These are phyloP conservation scores for Pythium biforme DNA, from an alignment of 352 stramenopile genomes.

Conservation along the genomic window DNA sequence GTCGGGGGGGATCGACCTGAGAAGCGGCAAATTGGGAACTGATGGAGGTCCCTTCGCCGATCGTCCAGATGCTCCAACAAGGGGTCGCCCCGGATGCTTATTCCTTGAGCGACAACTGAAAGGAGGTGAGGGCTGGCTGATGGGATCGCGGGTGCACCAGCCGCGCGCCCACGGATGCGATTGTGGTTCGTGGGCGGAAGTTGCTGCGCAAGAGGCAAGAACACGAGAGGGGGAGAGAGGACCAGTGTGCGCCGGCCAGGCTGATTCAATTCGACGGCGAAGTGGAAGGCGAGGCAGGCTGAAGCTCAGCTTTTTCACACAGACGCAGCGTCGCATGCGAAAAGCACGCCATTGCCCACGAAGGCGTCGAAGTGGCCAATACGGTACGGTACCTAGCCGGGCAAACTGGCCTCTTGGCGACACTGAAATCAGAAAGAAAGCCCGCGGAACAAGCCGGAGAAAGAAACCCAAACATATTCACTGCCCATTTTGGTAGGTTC, in stretches of 20 bases:
- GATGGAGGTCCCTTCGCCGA: background rate
- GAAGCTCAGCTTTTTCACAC: background rate
- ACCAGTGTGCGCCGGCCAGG: background rate
- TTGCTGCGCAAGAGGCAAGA: conserved; percentile 10
- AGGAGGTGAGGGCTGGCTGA: background rate
- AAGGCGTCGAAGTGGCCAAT: conserved; percentile 13
- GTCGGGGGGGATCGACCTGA: background rate
- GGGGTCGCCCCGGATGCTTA: conserved; percentile 1
- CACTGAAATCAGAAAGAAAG: conserved; percentile 23
- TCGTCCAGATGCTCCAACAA: background rate
- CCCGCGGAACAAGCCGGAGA: conserved; percentile 10
- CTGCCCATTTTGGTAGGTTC: background rate
- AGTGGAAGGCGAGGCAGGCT: background rate
- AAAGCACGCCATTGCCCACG: conserved; percentile 5
- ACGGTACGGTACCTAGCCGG: conserved; percentile 1
- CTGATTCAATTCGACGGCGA: background rate
- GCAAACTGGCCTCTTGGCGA: conserved; percentile 15
- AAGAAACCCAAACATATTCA: conserved; percentile 1
- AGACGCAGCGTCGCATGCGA: conserved; percentile 11
- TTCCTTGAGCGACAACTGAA: conserved; percentile 11
- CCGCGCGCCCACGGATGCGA: conserved; percentile 6
- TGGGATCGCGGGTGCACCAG: conserved; percentile 19
- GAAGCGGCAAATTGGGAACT: conserved; percentile 13
- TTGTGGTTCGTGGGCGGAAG: conserved; percentile 12
- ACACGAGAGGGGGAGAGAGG: background rate